Percentiles rank a stretch among this genome's conserved stretches.
Evolutionary conservation across 2,329 filamentous ascomycete genomes (phyloP).

Genomic region (Bipolaris gigantea): DNA sequence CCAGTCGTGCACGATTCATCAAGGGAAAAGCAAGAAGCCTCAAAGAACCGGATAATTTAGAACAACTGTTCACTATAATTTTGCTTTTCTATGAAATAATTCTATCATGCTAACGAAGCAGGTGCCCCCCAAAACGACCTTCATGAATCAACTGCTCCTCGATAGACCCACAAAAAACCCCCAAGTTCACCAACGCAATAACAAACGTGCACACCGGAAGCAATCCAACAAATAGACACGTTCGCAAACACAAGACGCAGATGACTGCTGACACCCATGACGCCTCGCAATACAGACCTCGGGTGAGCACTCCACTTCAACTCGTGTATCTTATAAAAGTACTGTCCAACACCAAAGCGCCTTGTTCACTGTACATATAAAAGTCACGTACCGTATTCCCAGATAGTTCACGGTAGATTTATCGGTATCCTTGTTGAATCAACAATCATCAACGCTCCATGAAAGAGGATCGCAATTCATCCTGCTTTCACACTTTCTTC

Average conservation of each 20-base stretch:
- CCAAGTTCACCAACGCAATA: too few relatives aligned
- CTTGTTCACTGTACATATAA: background rate
- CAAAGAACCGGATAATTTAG: too few relatives aligned
- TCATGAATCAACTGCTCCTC: too few relatives aligned
- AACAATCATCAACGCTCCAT: background rate
- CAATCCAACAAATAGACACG: background rate
- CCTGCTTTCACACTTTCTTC: constrained; percentile 9
- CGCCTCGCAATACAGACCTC: background rate
- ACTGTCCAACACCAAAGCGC: background rate
- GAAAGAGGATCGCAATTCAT: background rate
- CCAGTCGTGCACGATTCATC: too few relatives aligned
- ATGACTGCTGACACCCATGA: background rate
- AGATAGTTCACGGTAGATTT: background rate
- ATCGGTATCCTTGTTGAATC: background rate
- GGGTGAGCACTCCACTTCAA: background rate
- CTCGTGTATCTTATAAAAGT: background rate
- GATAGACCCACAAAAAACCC: too few relatives aligned
- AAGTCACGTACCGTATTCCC: background rate
- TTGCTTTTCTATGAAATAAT: too few relatives aligned
- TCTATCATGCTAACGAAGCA: too few relatives aligned
- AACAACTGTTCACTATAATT: too few relatives aligned
- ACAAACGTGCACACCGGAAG: background rate
- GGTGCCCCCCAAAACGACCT: too few relatives aligned
- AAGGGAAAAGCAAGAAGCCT: too few relatives aligned
- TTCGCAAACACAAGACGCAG: background rate